phyloP scores from a whole-genome alignment of 768 basidiomycete genomes.

The Podaxis sp. region DNA sequence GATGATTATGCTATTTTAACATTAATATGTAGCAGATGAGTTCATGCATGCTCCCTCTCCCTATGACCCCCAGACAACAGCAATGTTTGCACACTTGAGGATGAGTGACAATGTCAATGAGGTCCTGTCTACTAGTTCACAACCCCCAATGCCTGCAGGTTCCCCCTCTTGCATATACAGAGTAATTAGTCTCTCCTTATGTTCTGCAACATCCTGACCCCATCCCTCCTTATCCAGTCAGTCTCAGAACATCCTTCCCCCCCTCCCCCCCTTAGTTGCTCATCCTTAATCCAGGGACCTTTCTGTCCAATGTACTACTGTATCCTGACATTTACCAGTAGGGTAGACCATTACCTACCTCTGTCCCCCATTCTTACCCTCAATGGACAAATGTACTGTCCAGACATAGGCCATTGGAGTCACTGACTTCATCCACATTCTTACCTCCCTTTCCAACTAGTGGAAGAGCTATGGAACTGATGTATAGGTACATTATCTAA shows the following conservation, averaged over 20 bases:
- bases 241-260: not conserved
- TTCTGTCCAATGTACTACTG: not conserved
- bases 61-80: slow-evolving; percentile 28
- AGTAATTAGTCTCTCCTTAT: not conserved
- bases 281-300: not conserved
- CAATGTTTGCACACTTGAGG: slow-evolving; percentile 39
- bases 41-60: slow-evolving; percentile 35
- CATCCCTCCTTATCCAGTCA: not conserved
- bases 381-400: not conserved
- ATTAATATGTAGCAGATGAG: slow-evolving; percentile 34
- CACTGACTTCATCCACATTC: slow-evolving; percentile 1
- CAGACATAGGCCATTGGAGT: not conserved
- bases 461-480: not conserved
- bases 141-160: not conserved
- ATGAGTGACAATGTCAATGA: slow-evolving; percentile 33
- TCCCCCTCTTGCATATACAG: not conserved
- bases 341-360: not conserved
- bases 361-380: not conserved
- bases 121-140: not conserved
- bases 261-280: not conserved
- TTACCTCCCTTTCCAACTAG: slow-evolving; percentile 1
- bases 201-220: not conserved
- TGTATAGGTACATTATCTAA: not conserved
- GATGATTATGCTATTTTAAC: slow-evolving; percentile 3
- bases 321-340: not conserved